These are phyloP conservation scores for Mortierella polycephala DNA, from an alignment of 371 early-diverging fungal genomes.

Conservation along the genomic window DNA sequence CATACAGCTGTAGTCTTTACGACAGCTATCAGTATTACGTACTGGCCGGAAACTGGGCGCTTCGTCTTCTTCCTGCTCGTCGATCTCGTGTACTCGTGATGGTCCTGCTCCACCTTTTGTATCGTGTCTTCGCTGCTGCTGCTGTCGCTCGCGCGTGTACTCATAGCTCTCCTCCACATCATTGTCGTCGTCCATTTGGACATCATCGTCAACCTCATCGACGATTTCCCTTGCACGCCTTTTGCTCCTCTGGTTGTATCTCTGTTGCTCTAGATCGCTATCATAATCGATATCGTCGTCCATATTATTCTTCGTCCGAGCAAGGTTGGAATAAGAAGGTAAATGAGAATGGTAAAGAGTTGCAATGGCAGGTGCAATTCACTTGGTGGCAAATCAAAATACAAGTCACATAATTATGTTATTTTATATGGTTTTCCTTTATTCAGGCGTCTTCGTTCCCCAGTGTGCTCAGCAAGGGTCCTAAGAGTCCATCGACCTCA, in stretches of 20 bases:
- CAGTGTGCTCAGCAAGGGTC: slow-evolving; percentile 62
- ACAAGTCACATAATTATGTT: background rate
- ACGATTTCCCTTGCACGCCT: slow-evolving; percentile 2
- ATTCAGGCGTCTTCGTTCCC: slow-evolving; percentile 28
- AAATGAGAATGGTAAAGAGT: background rate
- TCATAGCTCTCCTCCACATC: slow-evolving; percentile 1
- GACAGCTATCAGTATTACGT: background rate
- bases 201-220: slow-evolving; percentile 11
- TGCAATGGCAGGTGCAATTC: background rate
- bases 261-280: slow-evolving; percentile 22
- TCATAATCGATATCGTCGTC: slow-evolving; percentile 30
- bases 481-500: slow-evolving; percentile 74
- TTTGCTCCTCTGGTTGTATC: slow-evolving; percentile 10
- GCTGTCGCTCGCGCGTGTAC: background rate
- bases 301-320: slow-evolving; percentile 4
- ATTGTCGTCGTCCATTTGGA: slow-evolving; percentile 2
- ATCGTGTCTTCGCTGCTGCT: background rate
- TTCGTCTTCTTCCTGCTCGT: slow-evolving; percentile 16
- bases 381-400: slow-evolving; percentile 1
- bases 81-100: background rate
- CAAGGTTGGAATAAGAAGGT: background rate
- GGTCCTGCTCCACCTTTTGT: background rate
- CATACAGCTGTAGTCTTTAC: too few relatives aligned
- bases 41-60: slow-evolving; percentile 31
- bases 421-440: too few relatives aligned